Percentiles rank a stretch among this genome's conserved stretches.
Evolutionary conservation across 2,329 filamentous ascomycete species (phyloP).

Genomic region (Fonsecaea pugnacius): DNA sequence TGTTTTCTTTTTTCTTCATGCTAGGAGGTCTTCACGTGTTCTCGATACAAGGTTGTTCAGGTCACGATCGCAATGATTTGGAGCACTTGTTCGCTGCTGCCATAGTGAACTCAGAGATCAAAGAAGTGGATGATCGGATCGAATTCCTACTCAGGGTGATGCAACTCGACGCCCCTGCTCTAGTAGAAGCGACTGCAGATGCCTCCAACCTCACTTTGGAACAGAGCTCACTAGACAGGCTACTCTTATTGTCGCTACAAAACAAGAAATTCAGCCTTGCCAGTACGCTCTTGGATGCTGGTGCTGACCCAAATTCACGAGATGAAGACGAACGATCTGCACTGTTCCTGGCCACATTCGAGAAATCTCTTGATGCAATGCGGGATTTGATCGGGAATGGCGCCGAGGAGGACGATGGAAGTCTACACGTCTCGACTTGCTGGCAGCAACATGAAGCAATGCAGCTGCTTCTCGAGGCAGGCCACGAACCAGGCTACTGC

Average conservation of each 20-base stretch:
- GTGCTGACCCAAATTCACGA: slow-evolving; percentile 5
- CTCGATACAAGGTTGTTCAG: neutral
- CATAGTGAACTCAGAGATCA: neutral
- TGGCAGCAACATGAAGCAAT: slow-evolving; percentile 17
- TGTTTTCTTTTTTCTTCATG: slow-evolving; percentile 18
- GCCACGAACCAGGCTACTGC: slow-evolving; percentile 7
- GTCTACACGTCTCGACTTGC: slow-evolving; percentile 19
- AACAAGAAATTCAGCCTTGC: slow-evolving; percentile 3
- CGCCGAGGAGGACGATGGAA: slow-evolving; percentile 15
- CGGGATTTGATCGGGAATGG: slow-evolving; percentile 9
- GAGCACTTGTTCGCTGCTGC: slow-evolving; percentile 10
- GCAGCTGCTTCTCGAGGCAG: slow-evolving; percentile 15
- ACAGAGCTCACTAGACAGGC: neutral
- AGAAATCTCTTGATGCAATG: slow-evolving; percentile 13
- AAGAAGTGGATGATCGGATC: slow-evolving; percentile 7
- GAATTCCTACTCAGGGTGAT: slow-evolving; percentile 14
- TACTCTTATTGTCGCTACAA: slow-evolving; percentile 9
- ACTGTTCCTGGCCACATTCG: slow-evolving; percentile 11
- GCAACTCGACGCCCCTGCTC: slow-evolving; percentile 10
- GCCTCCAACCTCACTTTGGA: neutral
- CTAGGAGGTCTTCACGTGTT: slow-evolving; percentile 13
- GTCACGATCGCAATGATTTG: slow-evolving; percentile 5
- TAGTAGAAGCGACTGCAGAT: neutral
- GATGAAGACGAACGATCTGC: slow-evolving; percentile 10
- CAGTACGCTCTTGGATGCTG: slow-evolving; percentile 10